phyloP scores from a whole-genome alignment of 169 alveolate species.

The Cryptosporidium meleagridis region DNA sequence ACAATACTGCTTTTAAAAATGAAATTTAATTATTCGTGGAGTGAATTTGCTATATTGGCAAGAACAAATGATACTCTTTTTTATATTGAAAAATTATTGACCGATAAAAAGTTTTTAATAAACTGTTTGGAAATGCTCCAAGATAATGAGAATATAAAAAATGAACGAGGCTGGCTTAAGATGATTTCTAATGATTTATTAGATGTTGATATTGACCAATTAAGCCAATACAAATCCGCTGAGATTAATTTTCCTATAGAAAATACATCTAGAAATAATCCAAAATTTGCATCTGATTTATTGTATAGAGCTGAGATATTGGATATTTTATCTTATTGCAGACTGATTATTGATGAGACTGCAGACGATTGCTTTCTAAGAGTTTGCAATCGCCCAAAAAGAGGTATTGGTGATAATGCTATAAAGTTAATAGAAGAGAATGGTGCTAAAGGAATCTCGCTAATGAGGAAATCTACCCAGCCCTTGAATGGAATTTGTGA shows the following conservation, averaged over 20 bases:
- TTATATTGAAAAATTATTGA: conserved; percentile 76
- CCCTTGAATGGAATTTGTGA: conserved; percentile 61
- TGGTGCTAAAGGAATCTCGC: conserved; percentile 60
- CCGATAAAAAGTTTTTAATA: conserved; percentile 74
- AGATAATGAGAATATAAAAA: not conserved
- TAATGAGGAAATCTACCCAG: conserved; percentile 66
- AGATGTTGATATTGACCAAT: not conserved
- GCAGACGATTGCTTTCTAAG: conserved; percentile 82
- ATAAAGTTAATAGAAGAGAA: conserved; percentile 61
- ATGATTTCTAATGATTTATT: conserved; percentile 32
- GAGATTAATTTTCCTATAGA: conserved; percentile 17
- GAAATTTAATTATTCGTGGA: conserved; percentile 78
- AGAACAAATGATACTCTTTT: conserved; percentile 79
- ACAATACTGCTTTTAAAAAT: conserved; percentile 73
- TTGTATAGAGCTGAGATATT: conserved; percentile 35
- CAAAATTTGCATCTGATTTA: conserved; percentile 17
- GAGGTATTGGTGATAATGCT: conserved; percentile 79
- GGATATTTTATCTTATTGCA: conserved; percentile 80
- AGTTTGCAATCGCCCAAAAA: conserved; percentile 81
- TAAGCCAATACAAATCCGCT: not conserved
- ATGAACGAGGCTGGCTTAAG: conserved; percentile 14
- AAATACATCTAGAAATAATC: conserved; percentile 47
- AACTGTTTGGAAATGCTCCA: conserved; percentile 28
- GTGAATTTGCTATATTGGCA: conserved; percentile 84
- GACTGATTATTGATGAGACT: conserved; percentile 79